These are phyloP conservation scores for Colletotrichum sp. DNA, from an alignment of 2,329 filamentous ascomycete genomes.

Conservation along the genomic window DNA sequence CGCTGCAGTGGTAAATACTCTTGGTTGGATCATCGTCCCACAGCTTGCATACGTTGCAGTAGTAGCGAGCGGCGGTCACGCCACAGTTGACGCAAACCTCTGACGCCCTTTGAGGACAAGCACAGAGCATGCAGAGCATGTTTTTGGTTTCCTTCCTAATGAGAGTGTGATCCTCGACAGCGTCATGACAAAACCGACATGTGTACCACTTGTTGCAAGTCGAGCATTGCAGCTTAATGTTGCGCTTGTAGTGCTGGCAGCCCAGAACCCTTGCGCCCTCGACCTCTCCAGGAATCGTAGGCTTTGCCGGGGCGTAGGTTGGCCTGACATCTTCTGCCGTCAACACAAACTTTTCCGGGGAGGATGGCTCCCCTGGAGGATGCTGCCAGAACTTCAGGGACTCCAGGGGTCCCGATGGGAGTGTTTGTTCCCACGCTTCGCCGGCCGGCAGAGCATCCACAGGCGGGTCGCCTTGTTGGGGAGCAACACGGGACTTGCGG, in stretches of 20 bases:
- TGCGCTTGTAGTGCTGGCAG: conserved; percentile 92
- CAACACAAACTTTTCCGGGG: conserved; percentile 51
- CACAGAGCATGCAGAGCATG: conserved; percentile 98
- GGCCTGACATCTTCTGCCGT: conserved; percentile 67
- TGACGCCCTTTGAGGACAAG: conserved; percentile 80
- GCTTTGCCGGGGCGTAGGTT: conserved; percentile 67
- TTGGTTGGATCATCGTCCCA: conserved; percentile 95
- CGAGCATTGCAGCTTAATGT: conserved; percentile 94
- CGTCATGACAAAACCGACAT: conserved; percentile 93
- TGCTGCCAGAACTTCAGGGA: conserved; percentile 66
- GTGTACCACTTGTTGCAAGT: conserved; percentile 93
- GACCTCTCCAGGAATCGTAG: conserved; percentile 49
- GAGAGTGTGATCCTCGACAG: conserved; percentile 77
- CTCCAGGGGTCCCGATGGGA: conserved; percentile 51
- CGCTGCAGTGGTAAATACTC: conserved; percentile 93
- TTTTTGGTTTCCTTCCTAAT: conserved; percentile 85
- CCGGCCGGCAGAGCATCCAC: conserved; percentile 19
- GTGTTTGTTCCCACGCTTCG: conserved; percentile 41
- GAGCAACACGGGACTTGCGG: conserved; percentile 34
- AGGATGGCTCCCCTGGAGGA: conserved; percentile 41
- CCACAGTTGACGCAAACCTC: conserved; percentile 82
- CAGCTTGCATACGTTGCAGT: conserved; percentile 91
- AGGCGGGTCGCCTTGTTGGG: not conserved
- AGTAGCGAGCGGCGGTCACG: conserved; percentile 83
- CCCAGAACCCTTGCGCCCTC: conserved; percentile 60